Conservation (phyloP, 73 alveolate species). For the Breviolum minutum region DNA sequence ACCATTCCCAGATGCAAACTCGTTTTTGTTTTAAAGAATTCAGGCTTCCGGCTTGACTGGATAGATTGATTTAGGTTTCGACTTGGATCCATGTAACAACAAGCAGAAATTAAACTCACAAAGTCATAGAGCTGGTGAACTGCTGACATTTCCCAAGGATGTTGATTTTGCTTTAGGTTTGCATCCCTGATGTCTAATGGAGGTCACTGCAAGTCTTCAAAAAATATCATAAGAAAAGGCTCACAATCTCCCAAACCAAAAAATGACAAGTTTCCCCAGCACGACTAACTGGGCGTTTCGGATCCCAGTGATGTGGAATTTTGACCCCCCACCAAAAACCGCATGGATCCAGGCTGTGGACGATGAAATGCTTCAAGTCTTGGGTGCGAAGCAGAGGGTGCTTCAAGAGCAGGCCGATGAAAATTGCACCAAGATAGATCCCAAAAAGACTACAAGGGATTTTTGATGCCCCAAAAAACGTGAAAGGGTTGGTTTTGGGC, state of each 20-base stretch:
- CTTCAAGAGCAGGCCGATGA: conserved; percentile 20
- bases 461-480: too few species aligned
- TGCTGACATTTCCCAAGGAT: too few species aligned
- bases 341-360: background rate
- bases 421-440: background rate
- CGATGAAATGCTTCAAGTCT: background rate
- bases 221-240: too few species aligned
- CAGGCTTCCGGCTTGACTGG: too few species aligned
- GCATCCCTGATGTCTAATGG: background rate
- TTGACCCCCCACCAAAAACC: background rate
- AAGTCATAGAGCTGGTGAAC: background rate
- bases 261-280: conserved; percentile 1
- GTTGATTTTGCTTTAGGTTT: background rate
- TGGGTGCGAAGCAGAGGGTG: background rate
- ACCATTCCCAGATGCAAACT: too few species aligned
- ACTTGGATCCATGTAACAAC: too few species aligned
- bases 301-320: background rate
- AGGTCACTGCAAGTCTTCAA: too few species aligned
- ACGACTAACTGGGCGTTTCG: background rate
- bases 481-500: too few species aligned
- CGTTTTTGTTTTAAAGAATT: too few species aligned
- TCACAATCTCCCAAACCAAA: background rate
- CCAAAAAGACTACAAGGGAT: too few species aligned
- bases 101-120: background rate
- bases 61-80: too few species aligned